Evolutionary conservation across 2,329 filamentous ascomycete genomes (phyloP).

Genomic region (Ophiostoma tasmaniense): DNA sequence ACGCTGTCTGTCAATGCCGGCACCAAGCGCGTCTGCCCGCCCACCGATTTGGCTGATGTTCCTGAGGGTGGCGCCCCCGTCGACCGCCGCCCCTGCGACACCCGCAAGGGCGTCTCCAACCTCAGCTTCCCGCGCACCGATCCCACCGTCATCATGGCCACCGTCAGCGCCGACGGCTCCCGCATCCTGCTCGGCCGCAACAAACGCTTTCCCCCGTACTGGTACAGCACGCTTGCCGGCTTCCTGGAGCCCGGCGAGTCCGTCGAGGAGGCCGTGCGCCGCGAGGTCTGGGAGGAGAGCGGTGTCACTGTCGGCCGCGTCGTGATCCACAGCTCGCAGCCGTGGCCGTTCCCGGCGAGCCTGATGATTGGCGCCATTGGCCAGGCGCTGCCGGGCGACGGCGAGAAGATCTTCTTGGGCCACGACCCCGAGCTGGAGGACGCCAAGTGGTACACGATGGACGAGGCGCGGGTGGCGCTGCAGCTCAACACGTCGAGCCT

Average conservation of each 20-base stretch:
- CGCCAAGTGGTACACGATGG: slow-evolving; percentile 78
- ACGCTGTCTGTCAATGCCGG: slow-evolving; percentile 73
- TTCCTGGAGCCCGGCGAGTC: slow-evolving; percentile 82
- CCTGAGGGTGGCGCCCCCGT: slow-evolving; percentile 36
- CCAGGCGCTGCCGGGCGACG: slow-evolving; percentile 64
- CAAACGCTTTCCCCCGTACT: slow-evolving; percentile 72
- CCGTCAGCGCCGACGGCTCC: slow-evolving; percentile 71
- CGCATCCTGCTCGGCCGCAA: slow-evolving; percentile 76
- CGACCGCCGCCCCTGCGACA: slow-evolving; percentile 64
- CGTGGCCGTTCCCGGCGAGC: slow-evolving; percentile 79
- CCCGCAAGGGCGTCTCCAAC: slow-evolving; percentile 80
- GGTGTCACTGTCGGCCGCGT: slow-evolving; percentile 70
- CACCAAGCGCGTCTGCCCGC: slow-evolving; percentile 71
- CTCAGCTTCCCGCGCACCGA: slow-evolving; percentile 87
- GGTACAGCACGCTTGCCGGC: slow-evolving; percentile 83
- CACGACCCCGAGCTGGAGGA: slow-evolving; percentile 88
- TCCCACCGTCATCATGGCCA: slow-evolving; percentile 89
- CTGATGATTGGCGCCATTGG: slow-evolving; percentile 84
- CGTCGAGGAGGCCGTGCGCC: slow-evolving; percentile 72
- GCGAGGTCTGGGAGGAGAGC: slow-evolving; percentile 81
- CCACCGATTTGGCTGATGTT: slow-evolving; percentile 52
- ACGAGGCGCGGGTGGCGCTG: slow-evolving; percentile 71
- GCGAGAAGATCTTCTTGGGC: slow-evolving; percentile 71
- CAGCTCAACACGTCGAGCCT: slow-evolving; percentile 57
- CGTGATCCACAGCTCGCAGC: slow-evolving; percentile 74